These are phyloP conservation scores for Cinnamomum chago DNA, from an alignment of 164 flowering plant species.

Conservation along the genomic window DNA sequence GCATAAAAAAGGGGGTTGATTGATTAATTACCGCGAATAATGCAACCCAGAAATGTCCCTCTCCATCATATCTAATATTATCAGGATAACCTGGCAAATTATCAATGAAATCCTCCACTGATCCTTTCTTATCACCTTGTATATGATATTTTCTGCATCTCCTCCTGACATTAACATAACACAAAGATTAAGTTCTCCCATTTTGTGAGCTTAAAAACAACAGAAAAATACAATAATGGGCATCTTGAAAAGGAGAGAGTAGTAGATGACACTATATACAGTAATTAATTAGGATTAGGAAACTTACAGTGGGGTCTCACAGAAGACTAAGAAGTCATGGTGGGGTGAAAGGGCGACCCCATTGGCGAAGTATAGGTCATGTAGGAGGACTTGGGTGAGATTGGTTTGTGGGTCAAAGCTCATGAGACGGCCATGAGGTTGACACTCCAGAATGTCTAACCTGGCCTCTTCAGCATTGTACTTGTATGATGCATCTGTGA, in stretches of 20 bases:
- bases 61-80: conserved; percentile 56
- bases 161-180: conserved; percentile 28
- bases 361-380: conserved; percentile 72
- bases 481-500: conserved; percentile 78
- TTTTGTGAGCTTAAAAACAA: too few species aligned
- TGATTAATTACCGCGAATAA: conserved; percentile 30
- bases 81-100: conserved; percentile 64
- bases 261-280: too few species aligned
- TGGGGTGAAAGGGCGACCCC: conserved; percentile 70
- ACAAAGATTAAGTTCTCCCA: not conserved
- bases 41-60: conserved; percentile 67
- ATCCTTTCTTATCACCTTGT: conserved; percentile 51
- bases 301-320: conserved; percentile 44
- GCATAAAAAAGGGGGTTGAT: not conserved
- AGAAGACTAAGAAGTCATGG: conserved; percentile 50
- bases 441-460: conserved; percentile 53
- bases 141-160: conserved; percentile 59
- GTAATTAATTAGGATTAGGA: not conserved
- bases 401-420: conserved; percentile 61
- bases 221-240: too few species aligned
- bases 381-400: conserved; percentile 42
- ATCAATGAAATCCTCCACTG: conserved; percentile 45
- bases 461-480: conserved; percentile 23
- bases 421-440: conserved; percentile 67
- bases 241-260: too few species aligned